Evolutionary conservation across 148 eudicot species (phyloP), one percentile per base, ranked within the genome.

Genomic region (Heliamphora exappendiculata): DNA sequence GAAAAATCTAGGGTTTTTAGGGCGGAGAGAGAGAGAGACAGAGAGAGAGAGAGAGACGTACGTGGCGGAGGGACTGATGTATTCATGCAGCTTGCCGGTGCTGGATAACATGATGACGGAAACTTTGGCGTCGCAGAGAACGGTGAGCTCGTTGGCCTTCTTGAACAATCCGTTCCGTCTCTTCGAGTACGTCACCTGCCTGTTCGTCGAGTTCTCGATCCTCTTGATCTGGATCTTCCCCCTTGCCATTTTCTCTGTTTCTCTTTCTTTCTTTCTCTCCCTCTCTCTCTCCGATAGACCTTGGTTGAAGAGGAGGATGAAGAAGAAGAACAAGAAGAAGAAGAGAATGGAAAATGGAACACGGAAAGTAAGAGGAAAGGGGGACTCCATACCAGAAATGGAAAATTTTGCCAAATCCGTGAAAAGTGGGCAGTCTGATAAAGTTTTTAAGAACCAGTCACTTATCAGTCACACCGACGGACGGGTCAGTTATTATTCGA

Each of bases 141-240:
- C 95, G 19, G 90, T 85, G 16, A 94, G 90, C 54, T 94, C 98
- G 75, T 78, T 82, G 1, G 98, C 98, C 81, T 93, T 93, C 87
- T 93, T 93, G 84, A 93, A 90, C 31, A 93, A 67, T 16, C 98
- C 98, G 57, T 87, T 91, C 60, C 97, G 83, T 45, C 98, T 76
- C 87, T 93, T 93, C 4, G 97, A 93, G 60, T 91, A 93, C 0
- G 98, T 93, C 22, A 93, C 98, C 50, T 93, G 98, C 75, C 98
- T 84, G 84, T 91, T 93, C 9, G 94, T 93, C 12, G 85, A 70
- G 74, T 93, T 93, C 77, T 93, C 98, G 33, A 93, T 93, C 80
- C 78, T 91, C 89, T 82, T 90, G 79, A 93, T 93, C 91, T 91
- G 91, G 72, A 93, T 91, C 83, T 90, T 91, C 24, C 98, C 98